phyloP scores from a whole-genome alignment of 2,329 filamentous ascomycete genomes.

The Monosporascus sp. region DNA sequence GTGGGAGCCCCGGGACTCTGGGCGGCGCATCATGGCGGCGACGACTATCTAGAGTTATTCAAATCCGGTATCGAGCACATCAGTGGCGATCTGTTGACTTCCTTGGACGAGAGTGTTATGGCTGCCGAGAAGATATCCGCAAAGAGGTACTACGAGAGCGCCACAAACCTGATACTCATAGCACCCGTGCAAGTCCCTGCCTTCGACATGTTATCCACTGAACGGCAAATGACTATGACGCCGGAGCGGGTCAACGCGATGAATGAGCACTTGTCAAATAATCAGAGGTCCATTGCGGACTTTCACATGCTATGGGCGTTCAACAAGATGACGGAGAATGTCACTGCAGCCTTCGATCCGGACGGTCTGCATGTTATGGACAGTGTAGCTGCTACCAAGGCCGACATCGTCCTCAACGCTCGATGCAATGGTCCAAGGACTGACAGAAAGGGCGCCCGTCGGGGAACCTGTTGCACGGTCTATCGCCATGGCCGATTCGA shows the following conservation, averaged over 20 bases:
- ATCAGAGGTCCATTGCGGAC: conserved; percentile 30
- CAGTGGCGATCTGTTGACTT: conserved; percentile 28
- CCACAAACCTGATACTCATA: conserved; percentile 30
- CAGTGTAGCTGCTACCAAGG: conserved; percentile 39
- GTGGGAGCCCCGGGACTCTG: conserved; percentile 50
- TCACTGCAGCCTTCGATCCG: conserved; percentile 34
- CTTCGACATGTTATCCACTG: conserved; percentile 37
- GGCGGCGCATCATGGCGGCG: conserved; percentile 46
- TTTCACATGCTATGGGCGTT: conserved; percentile 47
- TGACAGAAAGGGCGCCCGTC: conserved; percentile 35
- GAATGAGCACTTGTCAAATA: conserved; percentile 44
- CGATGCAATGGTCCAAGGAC: conserved; percentile 46
- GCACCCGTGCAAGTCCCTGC: conserved; percentile 41
- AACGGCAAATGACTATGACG: conserved; percentile 37
- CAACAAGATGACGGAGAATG: conserved; percentile 38
- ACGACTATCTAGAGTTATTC: conserved; percentile 40
- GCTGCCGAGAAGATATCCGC: conserved; percentile 7
- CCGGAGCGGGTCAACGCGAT: conserved; percentile 44
- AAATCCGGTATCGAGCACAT: conserved; percentile 40
- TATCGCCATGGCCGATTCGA: conserved; percentile 35
- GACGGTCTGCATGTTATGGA: conserved; percentile 45
- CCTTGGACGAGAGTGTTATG: conserved; percentile 15
- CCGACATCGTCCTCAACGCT: conserved; percentile 48
- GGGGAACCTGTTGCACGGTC: conserved; percentile 47
- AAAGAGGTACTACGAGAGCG: conserved; percentile 4